Percentiles rank a stretch among this genome's conserved stretches.
Conservation (phyloP, 345 rosid genomes). For the Brassica napus region DNA sequence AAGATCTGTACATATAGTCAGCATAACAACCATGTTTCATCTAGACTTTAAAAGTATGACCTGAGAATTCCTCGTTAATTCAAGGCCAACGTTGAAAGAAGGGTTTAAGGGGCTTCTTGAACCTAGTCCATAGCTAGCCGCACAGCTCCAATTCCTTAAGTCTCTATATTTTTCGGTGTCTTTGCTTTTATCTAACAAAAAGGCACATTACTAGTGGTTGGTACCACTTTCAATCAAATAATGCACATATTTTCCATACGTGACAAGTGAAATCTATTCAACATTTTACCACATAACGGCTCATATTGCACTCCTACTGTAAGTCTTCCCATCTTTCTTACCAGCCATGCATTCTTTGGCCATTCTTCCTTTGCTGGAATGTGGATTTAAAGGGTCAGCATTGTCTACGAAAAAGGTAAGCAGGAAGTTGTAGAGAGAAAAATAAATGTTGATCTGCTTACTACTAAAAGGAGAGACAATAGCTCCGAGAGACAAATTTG, state of each 20-base stretch:
- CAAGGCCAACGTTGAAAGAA: not conserved
- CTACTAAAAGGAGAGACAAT: slow-evolving; percentile 59
- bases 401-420: not conserved
- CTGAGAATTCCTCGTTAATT: not conserved
- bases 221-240: not conserved
- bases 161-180: not conserved
- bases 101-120: not conserved
- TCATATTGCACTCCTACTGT: not conserved
- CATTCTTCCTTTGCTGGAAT: slow-evolving; percentile 54
- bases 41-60: not conserved
- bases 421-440: not conserved
- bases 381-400: slow-evolving; percentile 5
- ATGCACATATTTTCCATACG: not conserved
- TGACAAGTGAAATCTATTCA: not conserved
- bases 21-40: too few species aligned
- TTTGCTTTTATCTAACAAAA: not conserved
- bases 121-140: not conserved
- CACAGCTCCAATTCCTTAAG: not conserved
- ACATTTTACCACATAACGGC: not conserved
- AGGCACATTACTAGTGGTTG: not conserved
- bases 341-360: slow-evolving; percentile 81
- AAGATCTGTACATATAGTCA: too few species aligned
- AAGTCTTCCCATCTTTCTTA: slow-evolving; percentile 35
- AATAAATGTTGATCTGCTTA: slow-evolving; percentile 26
- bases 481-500: slow-evolving; percentile 69